A percentile compares a stretch with the other conserved stretches of the same genome.
Evolutionary conservation across 768 basidiomycete species (phyloP).

Genomic region (Crepidotus variabilis): DNA sequence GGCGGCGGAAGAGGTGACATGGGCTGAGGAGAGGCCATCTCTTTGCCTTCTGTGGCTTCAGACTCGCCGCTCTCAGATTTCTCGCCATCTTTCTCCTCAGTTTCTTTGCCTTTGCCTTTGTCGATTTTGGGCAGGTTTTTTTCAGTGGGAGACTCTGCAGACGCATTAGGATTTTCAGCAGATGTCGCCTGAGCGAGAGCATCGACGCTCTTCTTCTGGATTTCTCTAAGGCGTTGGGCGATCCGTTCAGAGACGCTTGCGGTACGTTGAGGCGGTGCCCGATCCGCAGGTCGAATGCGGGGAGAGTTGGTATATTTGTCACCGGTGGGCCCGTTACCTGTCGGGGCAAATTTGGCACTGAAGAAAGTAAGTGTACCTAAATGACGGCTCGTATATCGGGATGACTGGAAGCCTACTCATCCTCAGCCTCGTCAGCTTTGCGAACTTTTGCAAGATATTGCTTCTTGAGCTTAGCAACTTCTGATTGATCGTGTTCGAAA

Average conservation of each 20-base stretch:
- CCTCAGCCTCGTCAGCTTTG: conserved; percentile 87
- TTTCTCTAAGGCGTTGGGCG: conserved; percentile 74
- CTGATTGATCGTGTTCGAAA: conserved; percentile 67
- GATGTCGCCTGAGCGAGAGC: conserved; percentile 27
- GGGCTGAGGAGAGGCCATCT: conserved; percentile 52
- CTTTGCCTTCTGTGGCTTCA: conserved; percentile 2
- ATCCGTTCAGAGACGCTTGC: conserved; percentile 88
- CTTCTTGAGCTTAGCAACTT: conserved; percentile 72
- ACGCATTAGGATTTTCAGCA: conserved; percentile 26
- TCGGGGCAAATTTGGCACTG: conserved; percentile 88
- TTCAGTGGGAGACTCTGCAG: conserved; percentile 27
- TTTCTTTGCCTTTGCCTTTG: conserved; percentile 77
- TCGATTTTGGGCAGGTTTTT: conserved; percentile 57
- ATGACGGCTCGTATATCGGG: conserved; percentile 10
- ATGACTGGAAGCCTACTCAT: conserved; percentile 64
- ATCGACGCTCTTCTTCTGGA: conserved; percentile 56
- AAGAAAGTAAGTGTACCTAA: neutral
- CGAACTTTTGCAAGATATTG: conserved; percentile 76
- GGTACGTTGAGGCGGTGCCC: conserved; percentile 55
- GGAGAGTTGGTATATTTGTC: conserved; percentile 87
- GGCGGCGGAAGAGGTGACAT: conserved; percentile 61
- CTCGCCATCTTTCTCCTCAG: conserved; percentile 30
- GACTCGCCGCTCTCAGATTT: conserved; percentile 26
- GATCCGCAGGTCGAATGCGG: conserved; percentile 55
- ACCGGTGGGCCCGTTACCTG: conserved; percentile 37